Evolutionary conservation across 768 basidiomycete genomes (phyloP), one percentile per base, ranked within the genome.

Genomic region (Trametes cubensis): DNA sequence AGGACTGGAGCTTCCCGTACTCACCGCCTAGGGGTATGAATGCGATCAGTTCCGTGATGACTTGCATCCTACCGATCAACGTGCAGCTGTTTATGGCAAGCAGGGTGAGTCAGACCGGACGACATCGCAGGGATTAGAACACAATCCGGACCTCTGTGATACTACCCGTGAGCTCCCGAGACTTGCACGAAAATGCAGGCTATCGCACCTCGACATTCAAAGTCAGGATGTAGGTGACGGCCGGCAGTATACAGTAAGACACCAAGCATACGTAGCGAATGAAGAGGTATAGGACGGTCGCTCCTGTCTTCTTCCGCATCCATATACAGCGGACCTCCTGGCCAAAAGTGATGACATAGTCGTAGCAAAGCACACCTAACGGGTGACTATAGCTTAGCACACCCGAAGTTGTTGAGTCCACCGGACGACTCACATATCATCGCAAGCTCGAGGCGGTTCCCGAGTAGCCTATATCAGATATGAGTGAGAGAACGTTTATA

Each of bases 301-400:
- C 52, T 7, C 52, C 52, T 5, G 52, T 53, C 13, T 39, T 21
- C 30, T 53, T 53, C 39, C 52, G 52, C 21, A 21, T n/a, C 52
- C 52, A 53, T 2, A 53, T 21, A 4, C 40, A 20, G 3, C 14
- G n/a, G 10, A 53, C 21, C n/a, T 53, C 52, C 23, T 53, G 52
- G 2, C 41, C 39, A 6, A 53, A 7, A 17, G 52, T 53, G 14
- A 53, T 6, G 5, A 41, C 4, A 25, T 41, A 42, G 4, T 53
- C 52, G 40, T 53, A 53, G 17, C 17, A 20, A 13, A 53, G 17
- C 21, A 53, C 13, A 34, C 34, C 34, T 34, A 2, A 34, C 6
- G 34, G 11, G 2, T 2, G 34, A 34, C 11, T 5, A 34, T 34
- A 34, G 34, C 4, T 34, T 2, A 34, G 34, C 11, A 2, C 34